Conservation (phyloP, 768 basidiomycete species). For the Guyanaporus albipodus region DNA sequence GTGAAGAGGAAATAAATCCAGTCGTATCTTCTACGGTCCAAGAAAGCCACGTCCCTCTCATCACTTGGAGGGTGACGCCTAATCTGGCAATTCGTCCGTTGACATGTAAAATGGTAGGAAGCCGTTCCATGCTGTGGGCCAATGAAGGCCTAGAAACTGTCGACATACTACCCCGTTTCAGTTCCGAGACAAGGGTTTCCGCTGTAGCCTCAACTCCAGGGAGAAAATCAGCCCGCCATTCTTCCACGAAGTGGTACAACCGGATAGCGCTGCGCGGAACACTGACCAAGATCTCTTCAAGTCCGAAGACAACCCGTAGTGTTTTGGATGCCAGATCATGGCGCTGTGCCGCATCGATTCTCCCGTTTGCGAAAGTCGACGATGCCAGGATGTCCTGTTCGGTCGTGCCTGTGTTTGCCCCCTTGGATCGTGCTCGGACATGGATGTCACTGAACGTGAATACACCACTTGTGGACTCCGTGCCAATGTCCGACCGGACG, state of each 20-base stretch:
- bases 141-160: constrained; percentile 31
- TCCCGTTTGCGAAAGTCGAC: constrained; percentile 45
- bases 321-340: constrained; percentile 41
- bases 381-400: constrained; percentile 62
- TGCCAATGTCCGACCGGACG: constrained; percentile 11
- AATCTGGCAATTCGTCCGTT: constrained; percentile 50
- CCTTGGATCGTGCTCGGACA: constrained; percentile 53
- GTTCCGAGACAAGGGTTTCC: constrained; percentile 61
- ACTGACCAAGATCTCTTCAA: constrained; percentile 47
- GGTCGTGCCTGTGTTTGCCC: constrained; percentile 35
- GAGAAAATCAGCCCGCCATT: constrained; percentile 79
- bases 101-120: constrained; percentile 38
- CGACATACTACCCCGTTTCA: constrained; percentile 42
- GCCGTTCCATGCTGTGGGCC: constrained; percentile 9
- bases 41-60: constrained; percentile 85
- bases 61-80: constrained; percentile 69
- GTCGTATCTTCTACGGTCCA: constrained; percentile 59
- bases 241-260: constrained; percentile 72
- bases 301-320: constrained; percentile 42
- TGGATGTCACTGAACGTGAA: constrained; percentile 49
- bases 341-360: constrained; percentile 43
- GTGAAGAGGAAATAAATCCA: constrained; percentile 43
- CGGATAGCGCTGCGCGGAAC: constrained; percentile 81
- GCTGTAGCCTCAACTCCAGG: constrained; percentile 69
- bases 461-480: constrained; percentile 46